Base-by-base conservation (phyloP, 306 rosid species). In the Cucumis hystrix region DNA sequence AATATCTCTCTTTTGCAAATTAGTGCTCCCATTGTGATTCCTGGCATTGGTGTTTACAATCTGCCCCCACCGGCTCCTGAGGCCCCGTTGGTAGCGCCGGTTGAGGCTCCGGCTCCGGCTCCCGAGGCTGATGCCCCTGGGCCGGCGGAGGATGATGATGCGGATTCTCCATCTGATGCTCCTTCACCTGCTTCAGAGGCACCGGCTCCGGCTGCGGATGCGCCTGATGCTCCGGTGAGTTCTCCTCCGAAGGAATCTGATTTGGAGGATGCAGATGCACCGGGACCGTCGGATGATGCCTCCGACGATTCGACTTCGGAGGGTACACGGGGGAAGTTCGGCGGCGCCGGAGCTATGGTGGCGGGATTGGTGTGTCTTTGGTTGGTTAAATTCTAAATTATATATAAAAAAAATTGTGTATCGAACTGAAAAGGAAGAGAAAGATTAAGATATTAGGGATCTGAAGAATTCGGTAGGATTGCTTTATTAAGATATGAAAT, bases 1-100 rank as follows among this genome's bases (percentile, higher is more conserved):
- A 86, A 84, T 66, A 63, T 93, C 73, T 88, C 97, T n/a, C 80
- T 93, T 7, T 79, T 91, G 11, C 83, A 93, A 58, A 74, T 93
- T 13, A 12, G 85, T 33, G n/a, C 80, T 33, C 74, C 80, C 4
- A 83, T 93, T 5, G 23, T 61, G 0, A 23, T 86, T 10, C 89
- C 87, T 1, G 85, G 89, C 12, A 28, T 85, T n/a, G 91, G 81
- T 13, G 17, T 80, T 1, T 56, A 65, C 77, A 78, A 10, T 76
- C 80, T 59, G 9, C 78, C 83, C 0, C 87, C 7, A 13, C 84
- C 58, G 5, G 2, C 16, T 71, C 61, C 79, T 11, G 49, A 21
- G 7, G 37, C 76, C 0, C 81, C 84, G 9, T 40, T 2, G 0
- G 60, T 39, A 0, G 52, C 82, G 8, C 80, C 40, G 4, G 77